Percentiles rank a stretch among this genome's conserved stretches.
Evolutionary conservation across 805 yeast species (phyloP).

Genomic region (Starmerella apis): DNA sequence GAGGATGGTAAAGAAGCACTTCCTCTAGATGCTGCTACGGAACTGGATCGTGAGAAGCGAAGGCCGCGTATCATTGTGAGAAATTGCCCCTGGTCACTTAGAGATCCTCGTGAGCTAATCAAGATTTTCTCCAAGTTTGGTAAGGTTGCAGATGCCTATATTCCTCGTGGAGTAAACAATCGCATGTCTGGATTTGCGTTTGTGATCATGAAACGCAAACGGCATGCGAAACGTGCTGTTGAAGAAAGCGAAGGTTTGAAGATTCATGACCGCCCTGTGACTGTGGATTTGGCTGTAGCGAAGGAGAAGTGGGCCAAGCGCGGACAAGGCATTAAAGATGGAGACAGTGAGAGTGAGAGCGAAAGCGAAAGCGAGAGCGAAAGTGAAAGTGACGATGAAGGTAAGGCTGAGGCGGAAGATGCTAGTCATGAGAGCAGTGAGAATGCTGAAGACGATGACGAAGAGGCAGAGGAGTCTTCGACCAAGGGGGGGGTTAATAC

Average conservation of each 20-base stretch:
- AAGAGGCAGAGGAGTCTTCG: slow-evolving; percentile 23
- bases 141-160: slow-evolving; percentile 74
- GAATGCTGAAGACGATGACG: slow-evolving; percentile 6
- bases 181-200: slow-evolving; percentile 92
- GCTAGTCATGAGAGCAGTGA: slow-evolving; percentile 30
- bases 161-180: slow-evolving; percentile 81
- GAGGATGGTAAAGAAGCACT: slow-evolving; percentile 23
- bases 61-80: slow-evolving; percentile 79
- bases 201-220: slow-evolving; percentile 72
- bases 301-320: slow-evolving; percentile 66
- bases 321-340: slow-evolving; percentile 36
- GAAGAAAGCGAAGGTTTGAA: slow-evolving; percentile 63
- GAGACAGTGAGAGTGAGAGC: slow-evolving; percentile 30
- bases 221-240: slow-evolving; percentile 71
- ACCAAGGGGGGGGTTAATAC: slow-evolving; percentile 20
- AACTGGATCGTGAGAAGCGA: slow-evolving; percentile 45
- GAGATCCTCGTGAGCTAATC: slow-evolving; percentile 61
- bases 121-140: slow-evolving; percentile 69
- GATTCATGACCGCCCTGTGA: slow-evolving; percentile 82
- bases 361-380: slow-evolving; percentile 32
- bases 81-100: slow-evolving; percentile 92
- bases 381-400: slow-evolving; percentile 30
- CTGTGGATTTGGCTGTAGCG: slow-evolving; percentile 87
- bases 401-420: slow-evolving; percentile 33
- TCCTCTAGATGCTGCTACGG: slow-evolving; percentile 14